Evolutionary conservation across 192 early-diverging fungal species (phyloP).

Genomic region (Diversispora epigaea): DNA sequence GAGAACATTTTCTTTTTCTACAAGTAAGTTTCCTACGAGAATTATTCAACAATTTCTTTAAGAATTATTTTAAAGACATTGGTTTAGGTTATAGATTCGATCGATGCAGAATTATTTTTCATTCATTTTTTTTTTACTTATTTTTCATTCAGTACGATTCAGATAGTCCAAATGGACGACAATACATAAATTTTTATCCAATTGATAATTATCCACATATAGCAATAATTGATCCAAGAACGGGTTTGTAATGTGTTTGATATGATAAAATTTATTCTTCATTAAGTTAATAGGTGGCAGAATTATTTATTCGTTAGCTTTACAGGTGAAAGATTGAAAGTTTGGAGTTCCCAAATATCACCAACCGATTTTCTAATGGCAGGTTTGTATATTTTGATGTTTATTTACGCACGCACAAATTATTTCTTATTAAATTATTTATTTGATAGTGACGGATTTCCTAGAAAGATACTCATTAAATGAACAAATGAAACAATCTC

Average conservation of each 20-base stretch:
- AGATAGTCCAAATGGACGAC: constrained; percentile 67
- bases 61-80: background rate
- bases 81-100: background rate
- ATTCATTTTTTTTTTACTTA: background rate
- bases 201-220: constrained; percentile 76
- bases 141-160: constrained; percentile 16
- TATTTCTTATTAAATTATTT: background rate
- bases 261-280: background rate
- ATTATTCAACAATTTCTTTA: background rate
- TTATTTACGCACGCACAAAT: background rate
- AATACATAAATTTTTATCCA: constrained; percentile 74
- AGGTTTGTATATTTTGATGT: constrained; percentile 41
- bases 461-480: constrained; percentile 48
- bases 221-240: constrained; percentile 85
- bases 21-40: constrained; percentile 52
- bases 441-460: constrained; percentile 57
- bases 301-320: constrained; percentile 7
- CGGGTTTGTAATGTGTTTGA: constrained; percentile 49
- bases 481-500: constrained; percentile 26
- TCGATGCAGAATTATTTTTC: too few species aligned
- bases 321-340: constrained; percentile 75
- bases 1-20: constrained; percentile 81
- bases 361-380: constrained; percentile 73
- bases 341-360: constrained; percentile 58
- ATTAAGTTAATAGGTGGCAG: background rate